Base-by-base conservation (phyloP, 75 land plant genomes). In the Sequoia sempervirens region DNA sequence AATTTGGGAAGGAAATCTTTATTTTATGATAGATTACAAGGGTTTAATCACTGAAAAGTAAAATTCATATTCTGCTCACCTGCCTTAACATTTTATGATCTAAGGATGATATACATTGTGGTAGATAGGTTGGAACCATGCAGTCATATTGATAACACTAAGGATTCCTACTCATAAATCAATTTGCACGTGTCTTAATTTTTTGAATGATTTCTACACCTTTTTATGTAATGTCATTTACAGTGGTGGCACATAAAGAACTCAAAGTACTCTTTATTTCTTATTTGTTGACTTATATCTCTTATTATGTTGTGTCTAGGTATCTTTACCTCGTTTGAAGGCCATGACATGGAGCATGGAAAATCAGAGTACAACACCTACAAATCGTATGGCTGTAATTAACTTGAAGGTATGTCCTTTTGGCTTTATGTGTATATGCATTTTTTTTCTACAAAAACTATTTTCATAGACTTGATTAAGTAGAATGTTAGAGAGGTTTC, bases 301-400 rank as follows among this genome's bases (percentile, higher is more conserved):
- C 15, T 70, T 70, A 32, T 10, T 70, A 70, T 2, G 36, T 70
- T 1, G 23, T 26, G 53, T 12, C 61, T 61, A 89, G 92, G 90
- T 84, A 70, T 83, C 74, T 68, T 46, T 85, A 56, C 92, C 90
- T 23, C 80, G 85, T 15, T 53, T 91, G 41, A 91, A 91, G 78
- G 88, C 92, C 38, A 88, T 88, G 88, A 87, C 92, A 50, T 91
- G 92, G 87, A 80, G 80, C 75, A 80, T 91, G 90, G 89, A 82
- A n/a, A 83, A 74, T 50, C 84, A 84, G 72, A 81, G 81, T 81
- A 79, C 45, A 68, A 86, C 85, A 74, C 4, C 32, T 8, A 18
- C 34, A 56, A 82, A 85, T 46, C 86, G 79, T 58, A 80, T 81
- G 37, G 92, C 90, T 64, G 83, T 88, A 17, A 87, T 88, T 14